Evolutionary conservation across 2,329 filamentous ascomycete genomes (phyloP).

Genomic region (Talaromyces atroroseus): DNA sequence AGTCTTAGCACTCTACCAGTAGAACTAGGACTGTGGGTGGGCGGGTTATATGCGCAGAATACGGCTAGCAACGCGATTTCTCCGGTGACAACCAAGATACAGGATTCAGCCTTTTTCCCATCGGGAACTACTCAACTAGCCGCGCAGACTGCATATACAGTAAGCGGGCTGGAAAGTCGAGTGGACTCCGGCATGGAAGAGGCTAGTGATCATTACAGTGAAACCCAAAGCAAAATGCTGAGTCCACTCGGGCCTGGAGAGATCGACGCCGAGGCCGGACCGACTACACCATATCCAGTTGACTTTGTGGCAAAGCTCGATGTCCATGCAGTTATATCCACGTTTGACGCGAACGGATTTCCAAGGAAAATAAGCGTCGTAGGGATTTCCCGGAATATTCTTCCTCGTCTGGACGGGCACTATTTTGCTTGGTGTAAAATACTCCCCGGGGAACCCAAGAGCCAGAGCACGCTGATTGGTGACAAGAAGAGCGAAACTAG

Average conservation of each 20-base stretch:
- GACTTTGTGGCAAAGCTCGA: slow-evolving; percentile 29
- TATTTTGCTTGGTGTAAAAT: slow-evolving; percentile 58
- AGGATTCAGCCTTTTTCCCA: slow-evolving; percentile 25
- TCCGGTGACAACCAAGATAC: slow-evolving; percentile 22
- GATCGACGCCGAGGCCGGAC: slow-evolving; percentile 24
- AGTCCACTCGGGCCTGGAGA: slow-evolving; percentile 29
- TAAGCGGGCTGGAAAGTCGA: slow-evolving; percentile 24
- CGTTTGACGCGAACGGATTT: slow-evolving; percentile 38
- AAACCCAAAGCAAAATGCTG: slow-evolving; percentile 28
- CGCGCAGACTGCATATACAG: slow-evolving; percentile 27
- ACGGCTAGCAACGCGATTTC: slow-evolving; percentile 21
- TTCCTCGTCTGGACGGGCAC: slow-evolving; percentile 53
- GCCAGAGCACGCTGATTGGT: not conserved
- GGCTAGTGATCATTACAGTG: slow-evolving; percentile 35
- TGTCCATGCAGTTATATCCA: not conserved
- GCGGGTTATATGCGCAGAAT: slow-evolving; percentile 40
- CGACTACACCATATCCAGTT: slow-evolving; percentile 26
- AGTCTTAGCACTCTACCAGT: slow-evolving; percentile 60
- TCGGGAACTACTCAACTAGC: slow-evolving; percentile 28
- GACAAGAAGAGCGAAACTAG: not conserved
- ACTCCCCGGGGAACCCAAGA: not conserved
- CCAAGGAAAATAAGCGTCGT: slow-evolving; percentile 54
- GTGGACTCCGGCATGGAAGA: slow-evolving; percentile 24
- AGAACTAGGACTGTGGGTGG: slow-evolving; percentile 51
- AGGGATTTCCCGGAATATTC: slow-evolving; percentile 49